These are phyloP conservation scores for Schizothecium vesticola DNA, from an alignment of 495 filamentous ascomycete genomes.

Conservation along the genomic window DNA sequence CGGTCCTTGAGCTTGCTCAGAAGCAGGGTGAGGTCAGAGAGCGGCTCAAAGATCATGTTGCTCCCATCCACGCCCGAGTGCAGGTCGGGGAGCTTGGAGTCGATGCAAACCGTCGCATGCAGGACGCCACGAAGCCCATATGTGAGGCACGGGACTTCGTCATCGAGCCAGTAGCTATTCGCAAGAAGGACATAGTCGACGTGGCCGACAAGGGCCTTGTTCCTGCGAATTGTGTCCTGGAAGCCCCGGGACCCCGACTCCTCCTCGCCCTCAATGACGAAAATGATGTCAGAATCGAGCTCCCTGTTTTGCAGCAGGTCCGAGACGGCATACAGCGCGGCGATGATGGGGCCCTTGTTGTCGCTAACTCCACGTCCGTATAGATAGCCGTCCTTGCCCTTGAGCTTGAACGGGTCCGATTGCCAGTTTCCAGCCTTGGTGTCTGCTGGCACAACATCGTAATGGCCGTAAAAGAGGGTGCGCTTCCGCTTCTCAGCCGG, in stretches of 20 bases:
- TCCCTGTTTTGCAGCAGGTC: constrained; percentile 73
- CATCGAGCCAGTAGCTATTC: constrained; percentile 98
- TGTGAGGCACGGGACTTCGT: constrained; percentile 89
- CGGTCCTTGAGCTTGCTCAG: constrained; percentile 70
- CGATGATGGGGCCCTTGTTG: constrained; percentile 93
- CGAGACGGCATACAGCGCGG: constrained; percentile 85
- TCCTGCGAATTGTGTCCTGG: constrained; percentile 64
- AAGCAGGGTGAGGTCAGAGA: constrained; percentile 82
- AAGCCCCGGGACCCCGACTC: constrained; percentile 92
- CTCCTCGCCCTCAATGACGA: constrained; percentile 95
- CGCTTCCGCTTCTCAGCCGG: constrained; percentile 61
- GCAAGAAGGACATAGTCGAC: constrained; percentile 91
- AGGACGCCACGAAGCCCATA: constrained; percentile 94
- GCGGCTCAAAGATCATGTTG: constrained; percentile 75
- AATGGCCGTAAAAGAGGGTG: constrained; percentile 95
- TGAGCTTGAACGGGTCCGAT: constrained; percentile 77
- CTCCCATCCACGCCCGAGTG: constrained; percentile 96
- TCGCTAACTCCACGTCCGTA: constrained; percentile 96
- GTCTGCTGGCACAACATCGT: constrained; percentile 95
- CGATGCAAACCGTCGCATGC: constrained; percentile 81
- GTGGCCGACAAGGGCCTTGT: constrained; percentile 80
- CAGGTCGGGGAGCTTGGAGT: constrained; percentile 80
- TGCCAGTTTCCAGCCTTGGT: constrained; percentile 73
- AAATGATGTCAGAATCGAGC: constrained; percentile 80
- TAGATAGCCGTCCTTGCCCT: constrained; percentile 82